Evolutionary conservation across 2,329 filamentous ascomycete genomes (phyloP).

Genomic region (Calonectria naviculata): DNA sequence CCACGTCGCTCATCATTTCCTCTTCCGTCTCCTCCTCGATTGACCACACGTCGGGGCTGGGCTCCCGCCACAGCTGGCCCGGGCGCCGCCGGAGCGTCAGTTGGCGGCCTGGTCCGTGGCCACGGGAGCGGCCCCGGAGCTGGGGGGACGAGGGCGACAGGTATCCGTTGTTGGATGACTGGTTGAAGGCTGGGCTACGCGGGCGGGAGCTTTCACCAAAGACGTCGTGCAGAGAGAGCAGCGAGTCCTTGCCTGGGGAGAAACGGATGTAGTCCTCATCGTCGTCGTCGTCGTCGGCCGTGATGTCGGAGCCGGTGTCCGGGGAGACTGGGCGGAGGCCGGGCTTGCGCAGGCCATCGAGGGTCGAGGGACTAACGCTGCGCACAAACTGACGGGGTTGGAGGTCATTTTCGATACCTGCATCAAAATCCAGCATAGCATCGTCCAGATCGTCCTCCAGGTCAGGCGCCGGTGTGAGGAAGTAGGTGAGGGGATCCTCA

Average conservation of each 20-base stretch:
- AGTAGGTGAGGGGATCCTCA: conserved; percentile 66
- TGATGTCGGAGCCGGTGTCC: conserved; percentile 48
- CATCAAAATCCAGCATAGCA: conserved; percentile 64
- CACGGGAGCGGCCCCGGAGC: conserved; percentile 43
- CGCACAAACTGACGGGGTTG: conserved; percentile 59
- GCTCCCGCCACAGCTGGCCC: conserved; percentile 63
- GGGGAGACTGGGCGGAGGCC: conserved; percentile 40
- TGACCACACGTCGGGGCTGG: conserved; percentile 69
- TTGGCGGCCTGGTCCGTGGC: conserved; percentile 43
- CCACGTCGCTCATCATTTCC: conserved; percentile 59
- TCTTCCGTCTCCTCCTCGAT: conserved; percentile 70
- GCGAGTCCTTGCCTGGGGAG: conserved; percentile 50
- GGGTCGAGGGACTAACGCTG: conserved; percentile 67
- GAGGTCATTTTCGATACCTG: conserved; percentile 65
- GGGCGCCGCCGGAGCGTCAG: conserved; percentile 50
- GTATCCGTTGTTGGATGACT: conserved; percentile 42
- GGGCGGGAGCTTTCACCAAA: conserved; percentile 49
- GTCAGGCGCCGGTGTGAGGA: conserved; percentile 61
- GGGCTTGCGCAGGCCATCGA: conserved; percentile 61
- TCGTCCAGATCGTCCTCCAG: conserved; percentile 55
- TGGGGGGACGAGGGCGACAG: conserved; percentile 40
- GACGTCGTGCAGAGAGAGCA: conserved; percentile 58
- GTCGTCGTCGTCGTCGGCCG: conserved; percentile 59
- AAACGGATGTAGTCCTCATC: conserved; percentile 64
- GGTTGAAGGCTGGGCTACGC: conserved; percentile 46